A percentile compares a stretch with the other conserved stretches of the same genome.
Conservation (phyloP, 1,284 basidiomycete species). For the Ceratobasidium sp. region DNA sequence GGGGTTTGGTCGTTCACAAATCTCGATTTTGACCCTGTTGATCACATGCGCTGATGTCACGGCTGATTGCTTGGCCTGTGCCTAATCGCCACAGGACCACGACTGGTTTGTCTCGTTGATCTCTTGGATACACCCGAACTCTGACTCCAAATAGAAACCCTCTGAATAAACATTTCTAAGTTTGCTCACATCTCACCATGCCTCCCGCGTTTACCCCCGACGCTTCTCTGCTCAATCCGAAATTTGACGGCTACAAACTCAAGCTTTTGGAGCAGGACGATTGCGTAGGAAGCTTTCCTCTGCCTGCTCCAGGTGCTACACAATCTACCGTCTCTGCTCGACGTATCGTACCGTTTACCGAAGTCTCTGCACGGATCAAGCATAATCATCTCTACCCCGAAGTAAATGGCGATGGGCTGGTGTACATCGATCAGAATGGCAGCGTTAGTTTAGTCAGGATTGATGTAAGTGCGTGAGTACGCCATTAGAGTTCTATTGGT, state of each 20-base stretch:
- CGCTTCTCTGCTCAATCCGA: constrained; percentile 70
- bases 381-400: constrained; percentile 80
- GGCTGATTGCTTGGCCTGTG: too few species aligned
- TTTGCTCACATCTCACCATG: too few species aligned
- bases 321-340: constrained; percentile 66
- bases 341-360: constrained; percentile 70
- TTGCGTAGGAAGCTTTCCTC: constrained; percentile 47
- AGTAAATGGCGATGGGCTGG: constrained; percentile 52
- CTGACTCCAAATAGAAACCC: too few species aligned
- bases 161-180: too few species aligned
- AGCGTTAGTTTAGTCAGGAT: constrained; percentile 68
- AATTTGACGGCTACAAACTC: constrained; percentile 85
- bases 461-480: constrained; percentile 55
- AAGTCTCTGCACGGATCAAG: constrained; percentile 81
- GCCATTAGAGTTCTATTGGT: constrained; percentile 54
- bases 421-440: constrained; percentile 76
- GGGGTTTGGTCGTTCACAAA: too few species aligned
- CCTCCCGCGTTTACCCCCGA: constrained; percentile 45
- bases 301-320: constrained; percentile 53
- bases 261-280: constrained; percentile 36
- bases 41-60: too few species aligned
- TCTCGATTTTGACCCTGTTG: too few species aligned
- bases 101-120: too few species aligned
- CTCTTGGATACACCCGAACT: too few species aligned
- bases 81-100: too few species aligned